These are phyloP conservation scores for Fusarium zealandicum DNA, from an alignment of 2,329 filamentous ascomycete species.

Conservation along the genomic window DNA sequence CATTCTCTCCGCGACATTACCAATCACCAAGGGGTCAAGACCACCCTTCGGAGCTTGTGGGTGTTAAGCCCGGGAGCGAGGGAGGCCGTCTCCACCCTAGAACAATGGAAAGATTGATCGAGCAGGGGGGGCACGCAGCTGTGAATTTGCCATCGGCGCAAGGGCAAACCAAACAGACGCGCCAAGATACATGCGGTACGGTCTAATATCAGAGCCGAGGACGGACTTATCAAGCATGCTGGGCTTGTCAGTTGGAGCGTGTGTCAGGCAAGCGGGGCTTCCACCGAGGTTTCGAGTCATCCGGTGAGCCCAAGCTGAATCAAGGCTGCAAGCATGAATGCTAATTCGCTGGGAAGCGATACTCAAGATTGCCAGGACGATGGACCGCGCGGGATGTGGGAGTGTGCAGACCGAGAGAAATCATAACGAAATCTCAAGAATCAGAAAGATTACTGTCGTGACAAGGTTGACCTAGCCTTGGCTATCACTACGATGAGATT, in stretches of 20 bases:
- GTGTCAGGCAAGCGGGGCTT: slow-evolving; percentile 4
- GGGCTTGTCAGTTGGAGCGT: neutral
- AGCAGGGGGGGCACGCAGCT: neutral
- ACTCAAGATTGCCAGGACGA: neutral
- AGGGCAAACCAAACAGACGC: neutral
- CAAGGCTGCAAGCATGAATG: neutral
- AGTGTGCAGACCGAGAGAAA: neutral
- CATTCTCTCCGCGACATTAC: slow-evolving; percentile 5
- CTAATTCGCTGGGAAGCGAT: neutral
- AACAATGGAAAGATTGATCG: neutral
- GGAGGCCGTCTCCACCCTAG: neutral
- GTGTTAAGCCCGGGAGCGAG: slow-evolving; percentile 1
- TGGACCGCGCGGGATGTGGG: neutral
- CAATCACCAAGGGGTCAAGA: slow-evolving; percentile 2
- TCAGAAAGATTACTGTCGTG: too few relatives aligned
- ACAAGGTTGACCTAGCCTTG: too few relatives aligned
- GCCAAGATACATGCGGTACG: neutral
- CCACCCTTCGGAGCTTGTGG: neutral
- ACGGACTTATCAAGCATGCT: neutral
- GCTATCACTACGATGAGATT: too few relatives aligned
- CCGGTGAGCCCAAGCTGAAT: slow-evolving; percentile 1
- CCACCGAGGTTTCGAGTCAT: slow-evolving; percentile 4
- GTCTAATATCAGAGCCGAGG: neutral
- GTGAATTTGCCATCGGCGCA: neutral
- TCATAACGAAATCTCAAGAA: too few relatives aligned